Conservation (phyloP, 2,329 filamentous ascomycete species). For the Mariannaea sp. region DNA sequence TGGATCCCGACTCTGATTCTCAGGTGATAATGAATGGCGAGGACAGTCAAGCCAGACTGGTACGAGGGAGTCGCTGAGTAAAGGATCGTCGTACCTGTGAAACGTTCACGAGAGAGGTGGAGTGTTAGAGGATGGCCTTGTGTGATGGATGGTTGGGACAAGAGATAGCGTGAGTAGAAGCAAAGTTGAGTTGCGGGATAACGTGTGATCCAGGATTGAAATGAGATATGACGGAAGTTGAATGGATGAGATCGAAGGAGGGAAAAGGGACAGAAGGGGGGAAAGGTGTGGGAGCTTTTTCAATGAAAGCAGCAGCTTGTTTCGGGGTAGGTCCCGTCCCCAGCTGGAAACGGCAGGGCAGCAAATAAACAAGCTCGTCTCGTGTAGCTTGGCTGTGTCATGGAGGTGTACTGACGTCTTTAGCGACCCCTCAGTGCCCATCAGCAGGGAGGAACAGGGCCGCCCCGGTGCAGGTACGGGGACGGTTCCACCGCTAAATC, state of each 20-base stretch:
- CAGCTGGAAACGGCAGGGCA: neutral
- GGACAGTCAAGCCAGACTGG: slow-evolving; percentile 33
- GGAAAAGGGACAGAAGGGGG: neutral
- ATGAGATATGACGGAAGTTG: neutral
- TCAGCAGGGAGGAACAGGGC: neutral
- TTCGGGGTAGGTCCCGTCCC: neutral
- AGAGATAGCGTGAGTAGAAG: neutral
- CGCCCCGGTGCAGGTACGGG: neutral
- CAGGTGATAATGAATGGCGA: slow-evolving; percentile 31
- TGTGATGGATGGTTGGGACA: neutral
- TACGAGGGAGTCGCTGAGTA: slow-evolving; percentile 32
- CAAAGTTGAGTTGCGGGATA: neutral
- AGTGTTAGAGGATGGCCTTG: slow-evolving; percentile 15
- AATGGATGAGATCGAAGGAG: neutral
- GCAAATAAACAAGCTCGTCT: neutral
- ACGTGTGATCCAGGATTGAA: neutral
- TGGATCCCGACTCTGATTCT: slow-evolving; percentile 25
- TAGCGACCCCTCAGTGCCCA: neutral
- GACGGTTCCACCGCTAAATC: neutral
- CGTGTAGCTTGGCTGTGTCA: neutral
- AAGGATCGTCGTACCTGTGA: slow-evolving; percentile 30
- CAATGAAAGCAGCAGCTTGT: neutral
- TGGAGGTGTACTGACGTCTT: neutral
- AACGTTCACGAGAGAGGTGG: slow-evolving; percentile 29
- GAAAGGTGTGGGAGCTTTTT: neutral